Evolutionary conservation across 306 rosid species (phyloP).

Genomic region (Cucumis hystrix): DNA sequence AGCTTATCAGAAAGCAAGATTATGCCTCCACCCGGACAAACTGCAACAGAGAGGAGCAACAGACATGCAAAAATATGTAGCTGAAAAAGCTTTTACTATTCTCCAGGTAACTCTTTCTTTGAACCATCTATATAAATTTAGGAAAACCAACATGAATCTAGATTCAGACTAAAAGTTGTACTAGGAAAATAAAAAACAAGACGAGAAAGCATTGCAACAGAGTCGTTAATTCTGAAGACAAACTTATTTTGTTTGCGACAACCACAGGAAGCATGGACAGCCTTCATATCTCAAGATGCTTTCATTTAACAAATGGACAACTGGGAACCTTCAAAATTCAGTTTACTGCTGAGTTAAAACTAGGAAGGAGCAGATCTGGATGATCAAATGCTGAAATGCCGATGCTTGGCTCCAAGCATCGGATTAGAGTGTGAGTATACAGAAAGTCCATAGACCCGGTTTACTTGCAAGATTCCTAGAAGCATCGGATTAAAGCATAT

Average conservation of each 20-base stretch:
- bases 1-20: slow-evolving; percentile 83
- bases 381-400: background rate
- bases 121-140: background rate
- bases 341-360: background rate
- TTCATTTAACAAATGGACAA: slow-evolving; percentile 19
- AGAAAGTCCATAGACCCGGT: background rate
- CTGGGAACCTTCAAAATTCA: slow-evolving; percentile 4
- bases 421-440: background rate
- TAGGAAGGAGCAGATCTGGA: background rate
- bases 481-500: background rate
- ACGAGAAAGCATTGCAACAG: background rate
- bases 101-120: slow-evolving; percentile 45
- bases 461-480: background rate
- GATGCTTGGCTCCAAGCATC: background rate
- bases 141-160: background rate
- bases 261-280: slow-evolving; percentile 77
- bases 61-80: slow-evolving; percentile 46
- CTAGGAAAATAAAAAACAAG: background rate
- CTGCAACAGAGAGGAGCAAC: slow-evolving; percentile 91
- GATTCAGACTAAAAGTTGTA: background rate
- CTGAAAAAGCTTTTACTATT: slow-evolving; percentile 57
- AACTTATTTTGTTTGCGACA: background rate
- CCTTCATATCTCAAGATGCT: slow-evolving; percentile 60
- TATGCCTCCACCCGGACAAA: slow-evolving; percentile 85
- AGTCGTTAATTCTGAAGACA: background rate